Evolutionary conservation across 2,329 filamentous ascomycete genomes (phyloP), one percentile per base, ranked within the genome.

Genomic region (Fusarium tuaranense): DNA sequence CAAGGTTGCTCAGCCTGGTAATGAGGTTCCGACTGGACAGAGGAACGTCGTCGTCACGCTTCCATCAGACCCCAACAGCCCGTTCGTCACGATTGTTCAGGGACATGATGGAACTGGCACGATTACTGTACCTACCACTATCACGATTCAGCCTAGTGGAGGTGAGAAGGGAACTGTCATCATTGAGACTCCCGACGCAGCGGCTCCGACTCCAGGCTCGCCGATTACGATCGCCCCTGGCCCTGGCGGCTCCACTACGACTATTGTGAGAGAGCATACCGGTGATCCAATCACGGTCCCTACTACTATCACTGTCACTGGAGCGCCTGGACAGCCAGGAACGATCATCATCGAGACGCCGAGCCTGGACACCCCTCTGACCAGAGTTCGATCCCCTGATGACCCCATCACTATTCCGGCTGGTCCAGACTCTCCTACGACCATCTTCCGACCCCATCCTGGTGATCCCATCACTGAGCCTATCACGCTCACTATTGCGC

Each of bases 211-310:
- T 16, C 60, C 59, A 16, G 44, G 60, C 25, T 34, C 22, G 4
- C 69, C 69, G 27, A 74, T 74, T 14, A 74, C 72, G 7, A 70
- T 74, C n/a, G 69, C 69, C 9, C 39, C 66, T 22, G 72, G 70
- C 2, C 25, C 58, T n/a, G 72, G 70, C 36, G 57, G 67, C 4
- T 72, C 72, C 7, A 64, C 39, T 5, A 32, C 73, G 3, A 74
- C 72, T 3, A 46, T 74, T 34, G 44, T 74, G 10, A 53, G 71
- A 20, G 72, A 73, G n/a, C 72, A 63, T 25, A 74, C 66, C 10
- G 62, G 48, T 41, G 62, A 22, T 18, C 25, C 46, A 0, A 41
- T 64, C 7, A 57, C 48, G 2, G 62, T 14, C 13, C 48, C 62
- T 16, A 64, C 44, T 20, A 64, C 62, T 16, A 63, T 63, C 20